Base-by-base conservation (phyloP, 345 rosid genomes). In the Salix caprea region DNA sequence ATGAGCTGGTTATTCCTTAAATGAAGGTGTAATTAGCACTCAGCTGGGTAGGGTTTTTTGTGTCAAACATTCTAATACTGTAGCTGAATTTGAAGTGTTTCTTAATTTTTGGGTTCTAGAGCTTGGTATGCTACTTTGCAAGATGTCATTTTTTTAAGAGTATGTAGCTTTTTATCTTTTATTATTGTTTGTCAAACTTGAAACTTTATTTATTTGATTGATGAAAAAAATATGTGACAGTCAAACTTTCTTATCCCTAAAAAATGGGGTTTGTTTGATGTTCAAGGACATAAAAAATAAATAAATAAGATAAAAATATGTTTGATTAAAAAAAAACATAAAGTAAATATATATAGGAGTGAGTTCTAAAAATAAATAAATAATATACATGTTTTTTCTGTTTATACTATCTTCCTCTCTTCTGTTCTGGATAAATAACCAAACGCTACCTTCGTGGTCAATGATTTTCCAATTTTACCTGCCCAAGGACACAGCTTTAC, bases 1-100 rank as follows among this genome's bases (percentile, higher is more conserved):
- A n/a, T n/a, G n/a, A n/a, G n/a, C 70, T 76, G 74, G 65, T 67
- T 44, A 61, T n/a, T 11, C 58, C 65, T 73, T 42, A 40, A 4
- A 48, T 67, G 71, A 34, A 54, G 36, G n/a, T 7, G 64, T 65
- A 48, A 48, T 80, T 16, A 73, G 39, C 26, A 32, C 67, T 65
- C 44, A 16, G 46, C 58, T 46, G 67, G 67, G 48, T 66, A 60
- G 10, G 21, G 54, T 34, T 65, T 70, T 39, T 70, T 28, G 61
- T 21, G 13, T 37, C 10, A 39, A 8, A 4, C 36, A 15, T 39
- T 76, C 14, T 42, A 5, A 26, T 28, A 12, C 36, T 68, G 18
- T n/a, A n/a, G 14, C 67, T 40, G 50, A 42, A 18, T 44, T 60
- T 76, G 32, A 73, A 37, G 36, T 11, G 37, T 14, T 40, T 62